Conservation (phyloP, 2,329 filamentous ascomycete species). For the Aureobasidium sp. region DNA sequence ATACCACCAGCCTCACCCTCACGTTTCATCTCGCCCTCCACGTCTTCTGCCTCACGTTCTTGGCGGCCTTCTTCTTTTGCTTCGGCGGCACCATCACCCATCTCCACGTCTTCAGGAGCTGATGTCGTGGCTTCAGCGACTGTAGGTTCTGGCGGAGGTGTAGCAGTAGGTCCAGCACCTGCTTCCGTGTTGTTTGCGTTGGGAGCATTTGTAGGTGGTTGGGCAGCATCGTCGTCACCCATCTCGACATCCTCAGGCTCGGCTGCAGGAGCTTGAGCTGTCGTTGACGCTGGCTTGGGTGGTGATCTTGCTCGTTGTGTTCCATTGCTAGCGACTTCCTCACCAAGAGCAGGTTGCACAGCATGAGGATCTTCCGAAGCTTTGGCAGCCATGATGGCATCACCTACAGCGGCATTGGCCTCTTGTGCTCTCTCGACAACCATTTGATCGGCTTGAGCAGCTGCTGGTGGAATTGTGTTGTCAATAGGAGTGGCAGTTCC, state of each 20-base stretch:
- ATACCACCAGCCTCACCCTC: constrained; percentile 16
- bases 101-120: constrained; percentile 15
- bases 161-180: neutral
- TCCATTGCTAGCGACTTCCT: constrained; percentile 16
- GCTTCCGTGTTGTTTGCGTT: constrained; percentile 1
- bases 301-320: constrained; percentile 7
- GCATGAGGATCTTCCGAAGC: constrained; percentile 16
- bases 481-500: constrained; percentile 14
- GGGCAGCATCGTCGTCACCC: constrained; percentile 19
- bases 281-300: neutral
- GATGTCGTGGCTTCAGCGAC: neutral
- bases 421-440: constrained; percentile 21
- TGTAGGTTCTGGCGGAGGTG: neutral
- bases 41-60: constrained; percentile 26
- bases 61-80: constrained; percentile 26
- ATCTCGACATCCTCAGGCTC: constrained; percentile 23
- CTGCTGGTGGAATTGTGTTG: neutral
- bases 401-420: constrained; percentile 22
- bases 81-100: constrained; percentile 13
- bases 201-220: constrained; percentile 1
- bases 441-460: constrained; percentile 21
- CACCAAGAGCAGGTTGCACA: constrained; percentile 1
- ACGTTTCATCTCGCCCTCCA: constrained; percentile 23
- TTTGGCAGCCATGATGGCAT: constrained; percentile 24
- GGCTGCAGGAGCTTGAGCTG: neutral